phyloP scores from a whole-genome alignment of 306 rosid genomes.

The Begonia fuchsioides region DNA sequence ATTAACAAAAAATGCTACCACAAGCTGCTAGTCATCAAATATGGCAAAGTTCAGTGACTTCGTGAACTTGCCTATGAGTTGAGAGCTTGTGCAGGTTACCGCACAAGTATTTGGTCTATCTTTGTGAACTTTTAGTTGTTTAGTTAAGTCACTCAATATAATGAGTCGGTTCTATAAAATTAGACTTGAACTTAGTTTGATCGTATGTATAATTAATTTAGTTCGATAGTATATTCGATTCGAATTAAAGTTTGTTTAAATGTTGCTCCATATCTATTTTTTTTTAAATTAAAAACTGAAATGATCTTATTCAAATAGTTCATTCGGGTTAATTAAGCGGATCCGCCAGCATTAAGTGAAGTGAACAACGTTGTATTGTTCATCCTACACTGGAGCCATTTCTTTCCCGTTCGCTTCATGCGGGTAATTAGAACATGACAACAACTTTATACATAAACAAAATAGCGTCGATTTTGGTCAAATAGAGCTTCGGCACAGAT shows the following conservation, averaged over 20 bases:
- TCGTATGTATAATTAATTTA: no score
- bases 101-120: constrained; percentile 61
- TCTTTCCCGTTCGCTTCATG: constrained; percentile 18
- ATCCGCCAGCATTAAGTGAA: constrained; percentile 16
- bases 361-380: constrained; percentile 4
- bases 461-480: no score
- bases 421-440: constrained; percentile 23
- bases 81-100: constrained; percentile 65
- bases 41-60: constrained; percentile 19
- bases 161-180: no score
- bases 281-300: no score
- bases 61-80: constrained; percentile 52
- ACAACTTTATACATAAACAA: neutral
- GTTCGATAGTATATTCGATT: no score
- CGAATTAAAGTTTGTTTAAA: no score
- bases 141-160: no score
- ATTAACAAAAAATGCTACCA: no score
- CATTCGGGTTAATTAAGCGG: constrained; percentile 7
- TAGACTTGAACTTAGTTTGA: constrained; percentile 32
- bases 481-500: no score
- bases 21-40: no score
- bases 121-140: constrained; percentile 39
- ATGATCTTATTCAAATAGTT: no score
- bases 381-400: constrained; percentile 12
- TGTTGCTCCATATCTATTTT: no score